A percentile compares a stretch with the other conserved stretches of the same genome.
Evolutionary conservation across 208 protist species (phyloP).

Genomic region (Phytomonas sp.): DNA sequence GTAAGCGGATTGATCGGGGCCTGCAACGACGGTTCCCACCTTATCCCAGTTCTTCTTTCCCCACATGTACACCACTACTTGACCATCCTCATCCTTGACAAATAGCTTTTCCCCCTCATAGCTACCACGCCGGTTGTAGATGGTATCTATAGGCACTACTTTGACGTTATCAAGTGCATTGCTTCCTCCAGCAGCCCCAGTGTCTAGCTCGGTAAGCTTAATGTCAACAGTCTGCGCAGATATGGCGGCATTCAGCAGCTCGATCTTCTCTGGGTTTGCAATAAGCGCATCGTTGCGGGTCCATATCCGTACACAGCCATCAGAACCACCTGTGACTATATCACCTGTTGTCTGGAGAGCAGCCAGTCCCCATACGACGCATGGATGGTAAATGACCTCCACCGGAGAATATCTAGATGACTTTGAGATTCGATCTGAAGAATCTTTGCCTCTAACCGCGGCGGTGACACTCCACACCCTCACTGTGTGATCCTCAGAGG

Average conservation of each 20-base stretch:
- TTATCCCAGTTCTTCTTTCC: slow-evolving; percentile 72
- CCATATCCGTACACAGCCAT: slow-evolving; percentile 88
- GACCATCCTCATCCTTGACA: slow-evolving; percentile 36
- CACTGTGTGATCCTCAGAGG: slow-evolving; percentile 82
- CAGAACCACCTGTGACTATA: slow-evolving; percentile 71
- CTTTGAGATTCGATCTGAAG: background rate
- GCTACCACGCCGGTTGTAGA: slow-evolving; percentile 22
- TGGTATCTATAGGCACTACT: slow-evolving; percentile 37
- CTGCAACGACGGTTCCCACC: slow-evolving; percentile 88
- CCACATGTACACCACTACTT: slow-evolving; percentile 79
- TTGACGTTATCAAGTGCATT: slow-evolving; percentile 25
- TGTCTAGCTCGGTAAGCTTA: slow-evolving; percentile 12
- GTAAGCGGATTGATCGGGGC: slow-evolving; percentile 28
- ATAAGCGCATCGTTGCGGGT: slow-evolving; percentile 43
- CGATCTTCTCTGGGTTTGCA: slow-evolving; percentile 55
- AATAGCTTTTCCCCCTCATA: slow-evolving; percentile 59
- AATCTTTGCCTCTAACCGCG: background rate
- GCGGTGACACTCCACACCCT: slow-evolving; percentile 47
- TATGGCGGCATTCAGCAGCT: slow-evolving; percentile 36
- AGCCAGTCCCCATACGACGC: slow-evolving; percentile 85
- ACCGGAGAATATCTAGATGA: slow-evolving; percentile 13
- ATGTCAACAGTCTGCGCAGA: slow-evolving; percentile 57
- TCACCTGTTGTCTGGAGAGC: slow-evolving; percentile 41
- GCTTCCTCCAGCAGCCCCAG: slow-evolving; percentile 7
- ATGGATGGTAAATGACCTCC: slow-evolving; percentile 83